phyloP scores from a whole-genome alignment of 495 filamentous ascomycete genomes.

The Neurospora sp. region DNA sequence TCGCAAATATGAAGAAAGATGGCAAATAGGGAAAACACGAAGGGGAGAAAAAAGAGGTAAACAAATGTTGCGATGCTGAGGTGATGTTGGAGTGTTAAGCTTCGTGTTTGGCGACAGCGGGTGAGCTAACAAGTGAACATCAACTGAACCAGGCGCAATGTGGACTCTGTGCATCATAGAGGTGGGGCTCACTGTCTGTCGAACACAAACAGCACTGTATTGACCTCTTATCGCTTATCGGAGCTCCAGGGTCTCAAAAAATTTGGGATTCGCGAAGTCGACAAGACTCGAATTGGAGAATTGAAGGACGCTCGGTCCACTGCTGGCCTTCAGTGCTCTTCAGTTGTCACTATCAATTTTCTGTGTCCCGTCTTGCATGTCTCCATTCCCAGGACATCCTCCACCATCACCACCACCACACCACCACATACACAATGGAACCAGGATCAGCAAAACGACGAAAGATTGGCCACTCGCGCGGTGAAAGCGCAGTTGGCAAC shows the following conservation, averaged over 20 bases:
- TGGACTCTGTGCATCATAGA: neutral
- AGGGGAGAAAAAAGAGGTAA: neutral
- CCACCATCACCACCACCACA: neutral
- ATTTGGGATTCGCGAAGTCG: neutral
- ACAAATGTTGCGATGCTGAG: neutral
- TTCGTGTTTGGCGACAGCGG: neutral
- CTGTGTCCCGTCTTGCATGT: neutral
- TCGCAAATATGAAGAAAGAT: neutral
- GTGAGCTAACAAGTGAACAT: neutral
- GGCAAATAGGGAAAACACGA: neutral
- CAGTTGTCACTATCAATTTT: neutral
- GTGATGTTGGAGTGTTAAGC: neutral
- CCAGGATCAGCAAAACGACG: constrained; percentile 35
- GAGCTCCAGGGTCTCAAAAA: neutral
- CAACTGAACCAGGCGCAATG: neutral
- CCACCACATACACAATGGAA: constrained; percentile 25
- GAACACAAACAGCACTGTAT: neutral
- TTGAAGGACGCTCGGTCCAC: neutral
- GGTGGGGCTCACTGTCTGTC: neutral
- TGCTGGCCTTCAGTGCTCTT: neutral
- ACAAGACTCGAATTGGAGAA: neutral
- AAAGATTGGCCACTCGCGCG: constrained; percentile 33
- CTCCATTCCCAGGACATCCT: neutral
- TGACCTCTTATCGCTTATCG: neutral
- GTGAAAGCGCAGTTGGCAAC: constrained; percentile 13